Percentiles rank a stretch among this genome's conserved stretches.
Evolutionary conservation across 2,329 filamentous ascomycete genomes (phyloP).

Genomic region (Trichoderma pleuroti): DNA sequence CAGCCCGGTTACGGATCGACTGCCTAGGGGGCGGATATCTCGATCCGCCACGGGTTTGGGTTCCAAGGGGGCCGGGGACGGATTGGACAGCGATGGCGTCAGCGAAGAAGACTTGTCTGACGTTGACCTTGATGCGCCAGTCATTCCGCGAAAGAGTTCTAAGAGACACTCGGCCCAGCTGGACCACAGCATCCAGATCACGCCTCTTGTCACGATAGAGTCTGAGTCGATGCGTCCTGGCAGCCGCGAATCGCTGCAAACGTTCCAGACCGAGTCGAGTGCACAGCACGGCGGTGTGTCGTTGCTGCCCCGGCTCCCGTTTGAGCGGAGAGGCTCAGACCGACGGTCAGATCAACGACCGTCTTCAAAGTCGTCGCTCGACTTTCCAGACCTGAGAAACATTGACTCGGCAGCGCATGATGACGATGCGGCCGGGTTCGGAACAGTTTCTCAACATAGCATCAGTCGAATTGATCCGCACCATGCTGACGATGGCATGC

Average conservation of each 20-base stretch:
- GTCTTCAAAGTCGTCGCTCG: slow-evolving; percentile 50
- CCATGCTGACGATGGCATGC: slow-evolving; percentile 41
- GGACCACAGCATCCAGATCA: slow-evolving; percentile 30
- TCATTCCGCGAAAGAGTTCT: slow-evolving; percentile 71
- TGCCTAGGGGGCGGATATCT: slow-evolving; percentile 21
- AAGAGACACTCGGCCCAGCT: slow-evolving; percentile 51
- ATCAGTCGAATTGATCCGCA: slow-evolving; percentile 53
- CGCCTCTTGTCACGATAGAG: slow-evolving; percentile 35
- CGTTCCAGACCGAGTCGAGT: background rate
- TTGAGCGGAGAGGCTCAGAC: slow-evolving; percentile 54
- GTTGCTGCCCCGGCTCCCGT: slow-evolving; percentile 44
- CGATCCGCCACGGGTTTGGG: slow-evolving; percentile 18
- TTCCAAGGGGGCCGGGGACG: slow-evolving; percentile 1
- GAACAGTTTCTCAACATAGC: slow-evolving; percentile 56
- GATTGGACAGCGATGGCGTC: background rate
- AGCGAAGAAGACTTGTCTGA: slow-evolving; percentile 39
- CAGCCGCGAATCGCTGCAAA: slow-evolving; percentile 19
- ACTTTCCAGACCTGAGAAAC: slow-evolving; percentile 45
- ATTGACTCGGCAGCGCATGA: slow-evolving; percentile 39
- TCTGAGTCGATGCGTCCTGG: slow-evolving; percentile 23
- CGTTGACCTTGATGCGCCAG: slow-evolving; percentile 43
- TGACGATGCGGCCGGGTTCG: slow-evolving; percentile 52
- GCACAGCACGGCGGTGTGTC: slow-evolving; percentile 18
- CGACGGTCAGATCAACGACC: slow-evolving; percentile 52
- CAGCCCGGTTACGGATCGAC: slow-evolving; percentile 33